These are phyloP conservation scores for Ustilago hordei DNA, from an alignment of 1,284 basidiomycete genomes.

Conservation along the genomic window DNA sequence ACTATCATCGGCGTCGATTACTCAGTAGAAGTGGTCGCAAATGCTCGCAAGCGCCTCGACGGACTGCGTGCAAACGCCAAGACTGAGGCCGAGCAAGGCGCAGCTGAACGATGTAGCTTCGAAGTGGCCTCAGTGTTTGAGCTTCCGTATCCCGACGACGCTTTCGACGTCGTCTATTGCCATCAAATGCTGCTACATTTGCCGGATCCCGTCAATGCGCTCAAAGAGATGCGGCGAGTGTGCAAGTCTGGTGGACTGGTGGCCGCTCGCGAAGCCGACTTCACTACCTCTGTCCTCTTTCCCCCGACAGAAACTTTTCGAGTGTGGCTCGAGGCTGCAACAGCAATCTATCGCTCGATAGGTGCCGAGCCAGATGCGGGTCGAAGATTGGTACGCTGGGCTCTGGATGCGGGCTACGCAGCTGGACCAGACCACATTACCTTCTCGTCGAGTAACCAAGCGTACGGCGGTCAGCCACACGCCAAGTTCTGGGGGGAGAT, in stretches of 20 bases:
- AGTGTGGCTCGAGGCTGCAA: slow-evolving; percentile 18
- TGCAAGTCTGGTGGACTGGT: slow-evolving; percentile 40
- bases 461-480: slow-evolving; percentile 29
- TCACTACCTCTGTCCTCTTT: slow-evolving; percentile 14
- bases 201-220: slow-evolving; percentile 21
- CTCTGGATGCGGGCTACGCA: slow-evolving; percentile 29
- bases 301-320: slow-evolving; percentile 17
- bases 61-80: background rate
- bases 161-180: slow-evolving; percentile 39
- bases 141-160: slow-evolving; percentile 27
- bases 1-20: slow-evolving; percentile 36
- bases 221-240: slow-evolving; percentile 42
- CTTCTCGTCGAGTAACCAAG: slow-evolving; percentile 36
- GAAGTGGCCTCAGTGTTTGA: slow-evolving; percentile 32
- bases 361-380: slow-evolving; percentile 43
- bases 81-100: slow-evolving; percentile 5
- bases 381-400: slow-evolving; percentile 36
- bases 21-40: slow-evolving; percentile 26
- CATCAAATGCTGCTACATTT: slow-evolving; percentile 48
- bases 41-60: slow-evolving; percentile 25
- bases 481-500: slow-evolving; percentile 41
- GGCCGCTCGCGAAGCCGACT: slow-evolving; percentile 36
- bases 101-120: slow-evolving; percentile 17
- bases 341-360: slow-evolving; percentile 24
- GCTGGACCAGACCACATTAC: slow-evolving; percentile 17